Evolutionary conservation across 805 yeast species (phyloP).

Genomic region (Hanseniaspora vineae): DNA sequence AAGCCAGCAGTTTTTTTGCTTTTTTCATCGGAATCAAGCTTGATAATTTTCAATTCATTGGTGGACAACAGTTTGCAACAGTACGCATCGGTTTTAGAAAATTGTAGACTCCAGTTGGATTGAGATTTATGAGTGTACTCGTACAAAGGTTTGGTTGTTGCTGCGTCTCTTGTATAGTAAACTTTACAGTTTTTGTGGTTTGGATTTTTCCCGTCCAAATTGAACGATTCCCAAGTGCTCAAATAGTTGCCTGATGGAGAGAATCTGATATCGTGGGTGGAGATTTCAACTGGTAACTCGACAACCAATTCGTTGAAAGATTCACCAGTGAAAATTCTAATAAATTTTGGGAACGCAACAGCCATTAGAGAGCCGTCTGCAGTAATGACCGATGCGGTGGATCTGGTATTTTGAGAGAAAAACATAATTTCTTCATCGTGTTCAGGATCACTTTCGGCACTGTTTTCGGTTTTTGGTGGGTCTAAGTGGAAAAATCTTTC

Average conservation of each 20-base stretch:
- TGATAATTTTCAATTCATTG: slow-evolving; percentile 16
- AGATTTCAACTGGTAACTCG: slow-evolving; percentile 35
- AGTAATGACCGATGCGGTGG: slow-evolving; percentile 18
- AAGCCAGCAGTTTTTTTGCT: slow-evolving; percentile 24
- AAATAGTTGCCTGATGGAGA: slow-evolving; percentile 80
- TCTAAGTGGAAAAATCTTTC: slow-evolving; percentile 3
- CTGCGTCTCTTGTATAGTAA: slow-evolving; percentile 41
- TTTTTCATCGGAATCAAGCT: slow-evolving; percentile 27
- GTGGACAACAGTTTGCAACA: slow-evolving; percentile 15
- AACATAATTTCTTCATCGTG: slow-evolving; percentile 1
- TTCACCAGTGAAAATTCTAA: slow-evolving; percentile 18
- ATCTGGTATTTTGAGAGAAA: slow-evolving; percentile 3
- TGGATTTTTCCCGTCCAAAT: slow-evolving; percentile 58
- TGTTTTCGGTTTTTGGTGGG: slow-evolving; percentile 2
- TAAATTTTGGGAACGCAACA: slow-evolving; percentile 8
- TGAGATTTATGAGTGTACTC: slow-evolving; percentile 71
- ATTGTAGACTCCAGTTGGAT: slow-evolving; percentile 57
- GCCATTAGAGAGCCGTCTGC: slow-evolving; percentile 26
- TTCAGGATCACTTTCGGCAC: slow-evolving; percentile 1
- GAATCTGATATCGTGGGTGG: slow-evolving; percentile 65
- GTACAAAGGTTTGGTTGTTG: slow-evolving; percentile 21
- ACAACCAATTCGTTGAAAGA: slow-evolving; percentile 12
- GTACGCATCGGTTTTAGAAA: slow-evolving; percentile 23
- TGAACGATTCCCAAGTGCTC: slow-evolving; percentile 84
- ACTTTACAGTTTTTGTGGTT: slow-evolving; percentile 61